Base-by-base conservation (phyloP, 768 basidiomycete species). In the Mycena leptocephala region DNA sequence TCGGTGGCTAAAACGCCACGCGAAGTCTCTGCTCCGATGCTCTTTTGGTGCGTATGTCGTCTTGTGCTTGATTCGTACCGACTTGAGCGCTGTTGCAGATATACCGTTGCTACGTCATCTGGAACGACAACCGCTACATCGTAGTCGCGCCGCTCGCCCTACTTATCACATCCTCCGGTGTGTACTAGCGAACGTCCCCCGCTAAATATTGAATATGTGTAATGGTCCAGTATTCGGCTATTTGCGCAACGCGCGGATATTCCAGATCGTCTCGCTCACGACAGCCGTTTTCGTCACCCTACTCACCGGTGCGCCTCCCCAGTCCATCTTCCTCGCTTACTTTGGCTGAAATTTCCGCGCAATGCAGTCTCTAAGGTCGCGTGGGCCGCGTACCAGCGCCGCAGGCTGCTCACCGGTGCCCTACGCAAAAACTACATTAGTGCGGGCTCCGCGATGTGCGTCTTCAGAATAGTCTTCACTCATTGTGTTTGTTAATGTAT, bases 21-120 rank as follows among this genome's bases (percentile, higher is more conserved):
- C 39, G 30, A 24, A 75, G 74, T n/a, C 9, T 75, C 24, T 70
- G 67, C 30, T 63, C 74, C 22, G 74, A 75, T 55, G 68, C 68
- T 1, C 41, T 75, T 22, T 22, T 70, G 48, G 74, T 75, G 8
- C 2, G 59, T 53, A 5, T 16, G n/a, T 6, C 7, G 20, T 30
- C 30, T 10, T 26, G 11, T 53, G 22, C 26, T 24, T 32, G 5
- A 1, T 37, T 37, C 13, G 6, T 37, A 37, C 7, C 28, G 18
- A 33, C 14, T 18, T 59, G 22, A 5, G n/a, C n/a, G n/a, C n/a
- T n/a, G n/a, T n/a, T 18, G 55, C 35, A 75, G 74, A 75, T 75
- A 3, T 75, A 75, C 53, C 67, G 74, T 6, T 75, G 74, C 59
- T 55, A 70, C 18, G 67, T 70, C 9, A 64, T 75, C 48, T 75